phyloP scores from a whole-genome alignment of 495 filamentous ascomycete genomes.

The Clohesyomyces aquaticus region DNA sequence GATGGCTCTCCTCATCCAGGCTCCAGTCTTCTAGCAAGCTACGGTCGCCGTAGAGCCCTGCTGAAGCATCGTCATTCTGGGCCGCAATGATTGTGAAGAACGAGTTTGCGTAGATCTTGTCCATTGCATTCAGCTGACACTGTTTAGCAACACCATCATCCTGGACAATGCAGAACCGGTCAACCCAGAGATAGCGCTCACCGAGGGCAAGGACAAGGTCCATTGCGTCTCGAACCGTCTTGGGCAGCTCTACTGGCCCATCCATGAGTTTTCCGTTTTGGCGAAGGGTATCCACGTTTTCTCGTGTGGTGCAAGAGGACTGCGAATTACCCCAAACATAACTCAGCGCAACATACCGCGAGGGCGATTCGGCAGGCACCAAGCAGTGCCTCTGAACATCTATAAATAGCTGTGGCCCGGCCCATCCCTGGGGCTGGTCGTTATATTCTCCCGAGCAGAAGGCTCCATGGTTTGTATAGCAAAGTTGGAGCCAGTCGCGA shows the following conservation, averaged over 20 bases:
- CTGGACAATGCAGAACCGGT: conserved; percentile 25
- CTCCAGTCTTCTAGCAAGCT: not conserved
- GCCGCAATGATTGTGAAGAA: conserved; percentile 23
- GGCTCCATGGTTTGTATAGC: not conserved
- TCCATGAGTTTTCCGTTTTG: not conserved
- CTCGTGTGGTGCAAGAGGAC: not conserved
- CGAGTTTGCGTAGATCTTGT: conserved; percentile 12
- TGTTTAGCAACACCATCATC: conserved; percentile 6
- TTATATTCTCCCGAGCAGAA: not conserved
- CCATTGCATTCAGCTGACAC: conserved; percentile 17
- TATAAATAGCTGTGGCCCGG: not conserved
- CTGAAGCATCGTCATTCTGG: conserved; percentile 1
- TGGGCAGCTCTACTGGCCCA: not conserved
- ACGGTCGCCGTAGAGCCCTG: not conserved
- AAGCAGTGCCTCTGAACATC: not conserved
- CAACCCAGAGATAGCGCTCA: conserved; percentile 22
- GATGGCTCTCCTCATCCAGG: not conserved
- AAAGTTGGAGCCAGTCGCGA: not conserved
- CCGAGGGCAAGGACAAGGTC: not conserved
- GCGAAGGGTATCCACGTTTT: not conserved
- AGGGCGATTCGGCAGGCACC: not conserved
- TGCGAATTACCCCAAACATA: conserved; percentile 27
- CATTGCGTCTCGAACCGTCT: conserved; percentile 16
- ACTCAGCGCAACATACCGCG: conserved; percentile 25
- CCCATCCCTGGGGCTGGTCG: not conserved